These are phyloP conservation scores for Cryptococcus floricola DNA, from an alignment of 1,284 basidiomycete genomes.

Conservation along the genomic window DNA sequence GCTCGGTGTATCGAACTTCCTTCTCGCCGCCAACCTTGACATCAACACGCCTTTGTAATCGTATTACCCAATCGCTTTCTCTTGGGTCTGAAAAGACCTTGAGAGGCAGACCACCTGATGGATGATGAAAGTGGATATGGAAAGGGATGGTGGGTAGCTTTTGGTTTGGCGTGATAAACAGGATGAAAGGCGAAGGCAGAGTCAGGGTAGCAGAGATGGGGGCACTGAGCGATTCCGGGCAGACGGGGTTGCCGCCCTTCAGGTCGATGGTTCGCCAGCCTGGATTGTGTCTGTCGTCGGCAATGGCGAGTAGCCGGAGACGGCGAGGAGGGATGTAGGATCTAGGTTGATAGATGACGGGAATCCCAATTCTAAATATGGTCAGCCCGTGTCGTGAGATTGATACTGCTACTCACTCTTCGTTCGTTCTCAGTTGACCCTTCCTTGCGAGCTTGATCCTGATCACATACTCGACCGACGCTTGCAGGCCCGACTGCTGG, in stretches of 20 bases:
- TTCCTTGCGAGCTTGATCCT: slow-evolving; percentile 30
- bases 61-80: slow-evolving; percentile 26
- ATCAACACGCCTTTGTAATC: slow-evolving; percentile 30
- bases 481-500: slow-evolving; percentile 34
- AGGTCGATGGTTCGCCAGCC: slow-evolving; percentile 35
- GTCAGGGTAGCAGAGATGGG: slow-evolving; percentile 25
- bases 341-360: slow-evolving; percentile 33
- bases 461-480: slow-evolving; percentile 31
- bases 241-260: slow-evolving; percentile 24
- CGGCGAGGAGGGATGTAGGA: slow-evolving; percentile 31
- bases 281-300: slow-evolving; percentile 32
- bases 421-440: slow-evolving; percentile 30
- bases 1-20: slow-evolving; percentile 30
- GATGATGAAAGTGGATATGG: slow-evolving; percentile 35
- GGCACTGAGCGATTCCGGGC: not conserved
- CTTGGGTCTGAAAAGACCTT: slow-evolving; percentile 29
- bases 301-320: slow-evolving; percentile 20
- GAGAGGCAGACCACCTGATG: slow-evolving; percentile 18
- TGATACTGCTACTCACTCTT: slow-evolving; percentile 24
- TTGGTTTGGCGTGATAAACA: slow-evolving; percentile 18
- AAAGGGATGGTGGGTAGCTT: slow-evolving; percentile 31
- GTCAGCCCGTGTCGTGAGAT: not conserved
- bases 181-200: slow-evolving; percentile 36
- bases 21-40: slow-evolving; percentile 27
- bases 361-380: slow-evolving; percentile 22